These are phyloP conservation scores for Tuctoria greenei DNA, from an alignment of 176 grass and related monocot genomes.

Conservation along the genomic window DNA sequence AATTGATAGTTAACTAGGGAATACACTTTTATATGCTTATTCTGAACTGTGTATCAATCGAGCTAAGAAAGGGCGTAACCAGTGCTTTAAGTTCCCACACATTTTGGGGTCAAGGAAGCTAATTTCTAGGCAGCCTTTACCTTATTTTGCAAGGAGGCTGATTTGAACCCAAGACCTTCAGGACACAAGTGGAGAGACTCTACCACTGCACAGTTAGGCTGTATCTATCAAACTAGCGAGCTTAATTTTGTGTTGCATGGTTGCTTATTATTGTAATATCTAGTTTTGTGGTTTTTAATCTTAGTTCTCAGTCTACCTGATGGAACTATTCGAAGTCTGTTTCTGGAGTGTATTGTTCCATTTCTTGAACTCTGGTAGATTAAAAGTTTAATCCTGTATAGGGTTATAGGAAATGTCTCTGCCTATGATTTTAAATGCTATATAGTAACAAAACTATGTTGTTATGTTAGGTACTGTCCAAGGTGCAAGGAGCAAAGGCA, in stretches of 20 bases:
- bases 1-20: not conserved
- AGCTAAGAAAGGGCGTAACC: no score
- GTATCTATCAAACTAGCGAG: not conserved
- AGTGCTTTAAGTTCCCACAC: no score
- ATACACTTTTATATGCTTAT: not conserved
- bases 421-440: constrained; percentile 13
- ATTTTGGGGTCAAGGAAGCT: no score
- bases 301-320: not conserved
- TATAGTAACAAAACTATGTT: constrained; percentile 33
- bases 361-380: constrained; percentile 16
- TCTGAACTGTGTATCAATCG: not conserved
- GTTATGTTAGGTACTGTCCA: constrained; percentile 80
- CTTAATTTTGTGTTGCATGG: not conserved
- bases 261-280: not conserved
- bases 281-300: constrained; percentile 3
- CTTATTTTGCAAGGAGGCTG: no score
- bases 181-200: no score
- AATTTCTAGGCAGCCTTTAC: no score
- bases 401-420: constrained; percentile 22
- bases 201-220: no score
- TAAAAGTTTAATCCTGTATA: not conserved
- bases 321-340: not conserved
- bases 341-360: not conserved
- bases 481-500: constrained; percentile 97
- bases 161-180: no score